Evolutionary conservation across 176 grass and related monocot genomes (phyloP), one percentile per base, ranked within the genome.

Genomic region (Oryza meyeriana): DNA sequence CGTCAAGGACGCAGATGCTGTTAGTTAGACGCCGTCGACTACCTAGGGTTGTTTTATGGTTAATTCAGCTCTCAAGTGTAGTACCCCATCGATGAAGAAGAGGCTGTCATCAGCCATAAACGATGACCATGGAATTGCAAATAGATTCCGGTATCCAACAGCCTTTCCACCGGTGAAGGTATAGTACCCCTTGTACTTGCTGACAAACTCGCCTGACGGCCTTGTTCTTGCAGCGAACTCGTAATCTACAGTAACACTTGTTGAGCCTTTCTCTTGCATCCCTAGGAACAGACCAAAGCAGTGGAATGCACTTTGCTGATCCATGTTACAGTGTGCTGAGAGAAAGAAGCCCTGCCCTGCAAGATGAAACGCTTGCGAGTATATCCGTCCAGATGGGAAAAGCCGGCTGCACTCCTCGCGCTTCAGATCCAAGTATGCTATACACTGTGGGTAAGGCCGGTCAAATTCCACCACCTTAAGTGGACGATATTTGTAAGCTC

Each of bases 401-500:
- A 97, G 89, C 81, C 84, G 85, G 10, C 27, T 77, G 45, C 94
- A 97, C 69, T 94, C 94, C 48, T 97, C 94, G 14, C 92, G 87
- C 74, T 94, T 97, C 72, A 97, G 74, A 80, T 97, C 94, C 77
- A 97, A 88, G 73, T 94, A 97, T 18, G 91, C 92, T 41, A 97
- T 94, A 79, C 94, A 97, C 70, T 97, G 92, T 3, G 90, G 89
- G 58, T 88, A 92, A 1, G 94, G 94, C 36, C 77, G 61, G 79
- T 97, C 94, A 85, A 97, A 94, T 81, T 97, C 94, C 12, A 97
- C 94, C 71, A 97, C 94, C 85, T 97, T 97, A 67, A 97, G 85
- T 1, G 94, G 94, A 5, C 94, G 94, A 64, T 97, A 97, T 40
- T 97, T 97, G 90, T 97, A 97, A 71, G 92, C 89, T 74, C 94